Base-by-base conservation (phyloP, 2,329 filamentous ascomycete genomes). In the Penicillium thymicola region DNA sequence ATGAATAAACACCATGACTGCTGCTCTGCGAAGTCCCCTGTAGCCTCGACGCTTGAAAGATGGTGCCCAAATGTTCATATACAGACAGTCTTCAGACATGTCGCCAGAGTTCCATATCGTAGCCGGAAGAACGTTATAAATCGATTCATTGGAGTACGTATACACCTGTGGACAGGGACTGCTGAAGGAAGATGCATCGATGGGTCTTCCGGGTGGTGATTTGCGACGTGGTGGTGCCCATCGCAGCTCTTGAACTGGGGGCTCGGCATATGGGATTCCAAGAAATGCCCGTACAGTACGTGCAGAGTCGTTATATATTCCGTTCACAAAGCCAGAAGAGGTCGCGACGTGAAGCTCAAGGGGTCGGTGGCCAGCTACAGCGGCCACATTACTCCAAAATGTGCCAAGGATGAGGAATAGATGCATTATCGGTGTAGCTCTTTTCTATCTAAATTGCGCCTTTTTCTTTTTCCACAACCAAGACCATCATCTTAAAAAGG, bases 261-360 rank as follows among this genome's bases (percentile, higher is more conserved):
- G 72, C 3, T 76, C 62, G 0, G 76, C 78, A 50, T 79, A 81
- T 0, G 78, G 79, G 5, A 81, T 72, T 0, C 78, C 77, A 0
- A 76, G 65, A 60, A 80, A 81, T 16, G 58, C 60, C 10, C 65
- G 53, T 4, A 64, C 64, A 11, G 43, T 57, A 1, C 44, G 41
- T 1, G 54, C 44, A 0, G 62, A 51, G 25, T 60, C 49, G 30
- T 62, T 64, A 42, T 64, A 63, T 46, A 58, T 57, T 2, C 63
- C 62, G 5, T 58, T 54, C 3, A 65, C 41, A 1, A 34, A 14
- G 6, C 63, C 63, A n/a, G 60, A 63, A 6, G 59, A 58, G 1
- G 60, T 65, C 16, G 50, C n/a, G 0, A 65, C 34, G 10, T 5
- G 44, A 23, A 59, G 57, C n/a, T 59, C 57, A 10, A 44, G 23